Percentiles rank a stretch among this genome's conserved stretches.
phyloP scores from a whole-genome alignment of 495 filamentous ascomycete genomes.

The Aspergillus wentii region DNA sequence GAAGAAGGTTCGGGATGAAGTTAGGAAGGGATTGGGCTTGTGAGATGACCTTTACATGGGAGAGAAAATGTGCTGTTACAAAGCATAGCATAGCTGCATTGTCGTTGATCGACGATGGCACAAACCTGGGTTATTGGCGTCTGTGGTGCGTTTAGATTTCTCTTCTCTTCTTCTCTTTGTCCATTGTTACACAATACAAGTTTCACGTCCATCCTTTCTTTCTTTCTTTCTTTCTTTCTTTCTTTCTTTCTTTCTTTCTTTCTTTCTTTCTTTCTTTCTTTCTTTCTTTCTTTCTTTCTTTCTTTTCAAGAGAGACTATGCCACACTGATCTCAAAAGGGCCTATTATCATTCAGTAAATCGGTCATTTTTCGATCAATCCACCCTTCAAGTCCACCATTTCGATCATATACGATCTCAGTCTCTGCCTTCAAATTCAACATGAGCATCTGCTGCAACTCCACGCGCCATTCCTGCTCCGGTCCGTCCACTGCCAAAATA shows the following conservation, averaged over 20 bases:
- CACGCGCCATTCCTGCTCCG: conserved; percentile 48
- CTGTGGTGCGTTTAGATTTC: background rate
- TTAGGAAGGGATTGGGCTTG: conserved; percentile 58
- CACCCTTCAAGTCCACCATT: conserved; percentile 56
- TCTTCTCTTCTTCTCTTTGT: too few relatives aligned
- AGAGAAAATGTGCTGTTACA: background rate
- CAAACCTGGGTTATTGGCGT: too few relatives aligned
- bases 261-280: too few relatives aligned
- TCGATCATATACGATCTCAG: conserved; percentile 68
- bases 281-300: too few relatives aligned
- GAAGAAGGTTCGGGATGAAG: conserved; percentile 75
- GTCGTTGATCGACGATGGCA: background rate
- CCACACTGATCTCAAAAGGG: too few relatives aligned
- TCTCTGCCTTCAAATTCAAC: conserved; percentile 83
- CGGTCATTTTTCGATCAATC: conserved; percentile 49
- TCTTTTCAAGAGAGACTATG: too few relatives aligned
- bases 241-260: too few relatives aligned
- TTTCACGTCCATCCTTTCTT: too few relatives aligned
- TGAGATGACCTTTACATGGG: conserved; percentile 11
- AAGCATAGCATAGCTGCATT: background rate
- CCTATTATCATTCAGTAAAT: background rate
- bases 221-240: too few relatives aligned
- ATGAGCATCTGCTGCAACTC: conserved; percentile 87
- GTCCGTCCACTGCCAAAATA: conserved; percentile 41
- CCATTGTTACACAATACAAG: too few relatives aligned